Evolutionary conservation across 106 monocot genomes (phyloP).

Genomic region (Dioscorea dumetorum): DNA sequence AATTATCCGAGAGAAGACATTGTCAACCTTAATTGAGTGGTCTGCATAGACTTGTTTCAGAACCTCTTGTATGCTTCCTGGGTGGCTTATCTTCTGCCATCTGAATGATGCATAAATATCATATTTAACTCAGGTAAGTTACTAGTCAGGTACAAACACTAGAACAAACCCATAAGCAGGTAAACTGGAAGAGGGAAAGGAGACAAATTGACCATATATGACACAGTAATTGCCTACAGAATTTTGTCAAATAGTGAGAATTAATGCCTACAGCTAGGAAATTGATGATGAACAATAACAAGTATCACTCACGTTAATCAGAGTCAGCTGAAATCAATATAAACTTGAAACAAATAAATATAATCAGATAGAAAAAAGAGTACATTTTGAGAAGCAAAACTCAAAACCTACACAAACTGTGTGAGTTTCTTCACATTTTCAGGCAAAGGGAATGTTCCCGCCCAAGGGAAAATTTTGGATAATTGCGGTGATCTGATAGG

Average conservation of each 20-base stretch:
- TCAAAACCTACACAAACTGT: constrained; percentile 68
- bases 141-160: background rate
- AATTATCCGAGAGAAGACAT: constrained; percentile 74
- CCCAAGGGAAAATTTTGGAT: constrained; percentile 83
- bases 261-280: too few species aligned
- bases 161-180: too few species aligned
- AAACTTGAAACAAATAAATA: too few species aligned
- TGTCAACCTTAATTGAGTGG: constrained; percentile 82
- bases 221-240: too few species aligned
- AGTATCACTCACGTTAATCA: too few species aligned
- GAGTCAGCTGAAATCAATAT: too few species aligned
- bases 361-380: background rate
- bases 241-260: too few species aligned
- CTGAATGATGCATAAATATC: constrained; percentile 33
- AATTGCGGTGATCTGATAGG: constrained; percentile 60
- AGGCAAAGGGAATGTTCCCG: constrained; percentile 89
- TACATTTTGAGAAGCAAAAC: background rate
- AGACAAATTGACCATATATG: too few species aligned
- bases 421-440: constrained; percentile 49
- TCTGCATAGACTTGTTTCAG: constrained; percentile 94
- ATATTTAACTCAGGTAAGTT: background rate
- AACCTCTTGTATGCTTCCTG: constrained; percentile 60
- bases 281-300: too few species aligned
- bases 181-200: too few species aligned
- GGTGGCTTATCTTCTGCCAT: constrained; percentile 96